Conservation (phyloP, 371 early-diverging fungal genomes). For the Mortierella sp. region DNA sequence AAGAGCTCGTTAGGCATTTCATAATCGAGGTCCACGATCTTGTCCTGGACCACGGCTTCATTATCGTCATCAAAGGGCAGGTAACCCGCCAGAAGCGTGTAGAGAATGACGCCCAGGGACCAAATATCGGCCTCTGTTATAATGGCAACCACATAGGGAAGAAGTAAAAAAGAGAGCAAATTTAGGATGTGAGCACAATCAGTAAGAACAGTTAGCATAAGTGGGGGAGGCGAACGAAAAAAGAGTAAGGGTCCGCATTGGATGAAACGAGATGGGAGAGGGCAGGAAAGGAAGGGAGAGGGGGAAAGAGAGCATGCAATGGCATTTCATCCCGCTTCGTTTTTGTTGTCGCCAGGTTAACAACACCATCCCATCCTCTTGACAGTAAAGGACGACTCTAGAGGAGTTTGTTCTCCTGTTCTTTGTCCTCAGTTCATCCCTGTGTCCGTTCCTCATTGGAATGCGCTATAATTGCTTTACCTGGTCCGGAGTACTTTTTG, state of each 20-base stretch:
- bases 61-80: slow-evolving; percentile 91
- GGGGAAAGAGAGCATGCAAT: not conserved
- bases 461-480: slow-evolving; percentile 50
- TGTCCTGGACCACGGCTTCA: slow-evolving; percentile 76
- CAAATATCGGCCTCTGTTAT: slow-evolving; percentile 85
- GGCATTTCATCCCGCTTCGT: not conserved
- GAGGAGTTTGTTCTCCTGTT: not conserved
- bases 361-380: not conserved
- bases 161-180: slow-evolving; percentile 11
- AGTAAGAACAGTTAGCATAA: not conserved
- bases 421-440: not conserved
- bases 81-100: slow-evolving; percentile 84
- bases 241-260: not conserved
- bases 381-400: not conserved
- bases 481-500: slow-evolving; percentile 84
- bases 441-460: not conserved
- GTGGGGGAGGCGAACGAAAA: not conserved
- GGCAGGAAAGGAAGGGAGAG: not conserved
- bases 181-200: not conserved
- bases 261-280: slow-evolving; percentile 7
- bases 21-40: slow-evolving; percentile 82
- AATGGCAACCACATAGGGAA: not conserved
- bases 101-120: slow-evolving; percentile 89
- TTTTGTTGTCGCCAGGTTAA: not conserved
- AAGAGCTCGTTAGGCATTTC: slow-evolving; percentile 77